Evolutionary conservation across 2,329 filamentous ascomycete species (phyloP).

Genomic region (Raffaelea ambrosiae): DNA sequence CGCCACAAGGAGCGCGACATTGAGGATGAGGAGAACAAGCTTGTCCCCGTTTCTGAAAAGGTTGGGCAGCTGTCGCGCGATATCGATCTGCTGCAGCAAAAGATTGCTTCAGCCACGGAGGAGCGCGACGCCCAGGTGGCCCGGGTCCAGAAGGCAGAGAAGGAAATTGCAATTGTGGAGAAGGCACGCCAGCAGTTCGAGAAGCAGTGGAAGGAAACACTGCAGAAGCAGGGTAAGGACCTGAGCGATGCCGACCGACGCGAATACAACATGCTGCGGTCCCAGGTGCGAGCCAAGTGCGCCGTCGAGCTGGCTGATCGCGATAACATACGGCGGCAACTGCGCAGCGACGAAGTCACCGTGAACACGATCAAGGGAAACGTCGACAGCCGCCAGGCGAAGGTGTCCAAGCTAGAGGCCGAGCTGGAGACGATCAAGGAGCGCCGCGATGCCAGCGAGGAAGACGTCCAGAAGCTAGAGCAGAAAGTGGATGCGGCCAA

Average conservation of each 20-base stretch:
- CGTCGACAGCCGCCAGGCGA: slow-evolving; percentile 68
- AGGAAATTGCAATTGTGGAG: slow-evolving; percentile 74
- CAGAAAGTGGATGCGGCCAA: slow-evolving; percentile 81
- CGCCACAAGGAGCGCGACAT: slow-evolving; percentile 79
- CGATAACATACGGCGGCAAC: slow-evolving; percentile 77
- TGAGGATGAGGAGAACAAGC: slow-evolving; percentile 73
- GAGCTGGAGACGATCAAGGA: slow-evolving; percentile 64
- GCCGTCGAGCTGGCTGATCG: slow-evolving; percentile 74
- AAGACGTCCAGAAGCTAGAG: slow-evolving; percentile 56
- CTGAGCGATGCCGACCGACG: slow-evolving; percentile 79
- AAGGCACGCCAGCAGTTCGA: slow-evolving; percentile 88
- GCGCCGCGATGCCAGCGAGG: slow-evolving; percentile 55
- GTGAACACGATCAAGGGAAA: slow-evolving; percentile 84
- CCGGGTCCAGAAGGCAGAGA: slow-evolving; percentile 65
- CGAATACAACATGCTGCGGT: slow-evolving; percentile 77
- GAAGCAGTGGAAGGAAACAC: slow-evolving; percentile 72
- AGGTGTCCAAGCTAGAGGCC: slow-evolving; percentile 62
- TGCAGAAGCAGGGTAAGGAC: slow-evolving; percentile 79
- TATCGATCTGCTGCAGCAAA: slow-evolving; percentile 56
- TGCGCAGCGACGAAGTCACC: slow-evolving; percentile 86
- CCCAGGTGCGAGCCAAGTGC: slow-evolving; percentile 76
- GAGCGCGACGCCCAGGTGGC: slow-evolving; percentile 66
- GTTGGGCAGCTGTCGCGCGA: slow-evolving; percentile 69
- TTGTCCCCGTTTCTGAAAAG: slow-evolving; percentile 90
- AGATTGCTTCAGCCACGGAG: slow-evolving; percentile 62